These are phyloP conservation scores for Biscutella laevigata DNA, from an alignment of 441 rosid species.

Conservation along the genomic window DNA sequence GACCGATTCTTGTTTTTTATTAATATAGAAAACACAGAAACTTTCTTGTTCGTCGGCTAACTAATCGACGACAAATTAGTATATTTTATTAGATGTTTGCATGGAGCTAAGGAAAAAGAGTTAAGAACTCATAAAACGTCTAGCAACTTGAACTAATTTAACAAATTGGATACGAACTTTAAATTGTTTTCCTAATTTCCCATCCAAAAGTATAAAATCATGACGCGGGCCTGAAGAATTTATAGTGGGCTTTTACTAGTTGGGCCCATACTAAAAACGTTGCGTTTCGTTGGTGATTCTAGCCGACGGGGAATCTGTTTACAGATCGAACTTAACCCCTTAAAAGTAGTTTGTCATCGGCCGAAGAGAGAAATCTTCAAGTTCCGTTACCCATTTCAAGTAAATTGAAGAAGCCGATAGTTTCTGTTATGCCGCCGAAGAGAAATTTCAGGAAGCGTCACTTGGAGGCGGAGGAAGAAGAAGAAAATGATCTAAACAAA, in stretches of 20 bases:
- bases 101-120: too few species aligned
- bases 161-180: too few species aligned
- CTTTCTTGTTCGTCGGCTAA: too few species aligned
- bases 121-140: too few species aligned
- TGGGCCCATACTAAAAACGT: neutral
- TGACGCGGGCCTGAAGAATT: neutral
- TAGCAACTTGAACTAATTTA: too few species aligned
- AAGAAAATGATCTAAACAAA: slow-evolving; percentile 22
- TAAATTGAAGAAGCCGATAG: neutral
- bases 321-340: neutral
- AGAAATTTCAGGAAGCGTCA: slow-evolving; percentile 77
- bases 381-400: neutral
- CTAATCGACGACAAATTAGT: too few species aligned
- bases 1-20: neutral
- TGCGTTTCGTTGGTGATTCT: neutral
- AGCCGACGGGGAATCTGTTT: neutral
- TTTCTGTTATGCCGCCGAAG: slow-evolving; percentile 37
- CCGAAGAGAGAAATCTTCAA: neutral
- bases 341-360: neutral
- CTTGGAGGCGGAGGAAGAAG: slow-evolving; percentile 39
- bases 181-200: too few species aligned
- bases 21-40: too few species aligned
- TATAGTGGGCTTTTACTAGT: neutral
- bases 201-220: neutral
- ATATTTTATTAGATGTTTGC: too few species aligned